Conservation (phyloP, 192 early-diverging fungal species). For the Lunasporangiospora selenospora region DNA sequence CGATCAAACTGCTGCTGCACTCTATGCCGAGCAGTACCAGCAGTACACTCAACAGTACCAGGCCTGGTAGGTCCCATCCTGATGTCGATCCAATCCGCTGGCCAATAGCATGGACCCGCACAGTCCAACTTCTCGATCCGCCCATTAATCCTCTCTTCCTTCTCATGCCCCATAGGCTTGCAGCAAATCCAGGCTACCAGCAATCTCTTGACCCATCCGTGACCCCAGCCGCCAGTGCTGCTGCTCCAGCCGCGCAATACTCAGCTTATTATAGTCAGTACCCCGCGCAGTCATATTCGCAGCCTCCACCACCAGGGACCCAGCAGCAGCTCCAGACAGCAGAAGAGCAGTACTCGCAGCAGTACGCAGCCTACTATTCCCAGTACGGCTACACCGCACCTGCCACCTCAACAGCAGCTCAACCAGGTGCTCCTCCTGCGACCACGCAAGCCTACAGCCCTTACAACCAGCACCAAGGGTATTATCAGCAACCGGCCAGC, state of each 20-base stretch:
- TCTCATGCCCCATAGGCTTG: conserved; percentile 5
- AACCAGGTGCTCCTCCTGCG: conserved; percentile 18
- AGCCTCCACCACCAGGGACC: conserved; percentile 1
- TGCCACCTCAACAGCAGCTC: conserved; percentile 16
- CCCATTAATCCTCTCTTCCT: too few species aligned
- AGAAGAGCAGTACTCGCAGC: conserved; percentile 47
- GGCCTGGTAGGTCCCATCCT: conserved; percentile 19
- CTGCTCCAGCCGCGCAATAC: conserved; percentile 17
- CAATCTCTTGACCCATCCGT: not conserved
- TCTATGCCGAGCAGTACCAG: conserved; percentile 44
- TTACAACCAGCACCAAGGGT: conserved; percentile 17
- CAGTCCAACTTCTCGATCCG: not conserved
- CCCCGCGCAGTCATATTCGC: conserved; percentile 12
- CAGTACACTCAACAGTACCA: conserved; percentile 45
- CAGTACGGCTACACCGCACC: conserved; percentile 26
- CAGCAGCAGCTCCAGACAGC: conserved; percentile 7
- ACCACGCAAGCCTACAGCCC: conserved; percentile 13
- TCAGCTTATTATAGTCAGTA: conserved; percentile 43
- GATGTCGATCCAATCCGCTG: not conserved
- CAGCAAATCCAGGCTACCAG: conserved; percentile 43
- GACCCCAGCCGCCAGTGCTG: conserved; percentile 6
- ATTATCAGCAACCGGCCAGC: conserved; percentile 34
- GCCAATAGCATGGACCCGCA: not conserved
- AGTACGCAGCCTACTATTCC: conserved; percentile 40
- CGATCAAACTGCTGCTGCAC: conserved; percentile 29